Evolutionary conservation across 768 basidiomycete species (phyloP).

Genomic region (Kwoniella europaea): DNA sequence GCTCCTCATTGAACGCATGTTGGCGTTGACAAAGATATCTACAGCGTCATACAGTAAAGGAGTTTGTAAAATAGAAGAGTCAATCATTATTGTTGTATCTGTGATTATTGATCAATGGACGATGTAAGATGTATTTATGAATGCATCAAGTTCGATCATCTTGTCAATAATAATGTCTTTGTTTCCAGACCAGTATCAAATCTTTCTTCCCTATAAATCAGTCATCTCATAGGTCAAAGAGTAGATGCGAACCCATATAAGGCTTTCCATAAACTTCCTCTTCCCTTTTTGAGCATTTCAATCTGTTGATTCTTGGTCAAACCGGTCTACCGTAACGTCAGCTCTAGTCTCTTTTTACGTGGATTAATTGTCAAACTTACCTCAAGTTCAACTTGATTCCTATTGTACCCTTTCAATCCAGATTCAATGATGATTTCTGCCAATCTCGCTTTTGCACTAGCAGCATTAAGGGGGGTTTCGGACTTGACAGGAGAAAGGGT

Average conservation of each 20-base stretch:
- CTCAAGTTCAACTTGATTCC: slow-evolving; percentile 13
- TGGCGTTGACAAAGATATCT: neutral
- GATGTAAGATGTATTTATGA: too few relatives aligned
- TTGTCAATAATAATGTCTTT: too few relatives aligned
- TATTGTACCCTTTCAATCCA: slow-evolving; percentile 17
- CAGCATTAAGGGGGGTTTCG: neutral
- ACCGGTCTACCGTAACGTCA: slow-evolving; percentile 6
- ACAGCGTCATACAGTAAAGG: neutral
- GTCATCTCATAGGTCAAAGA: neutral
- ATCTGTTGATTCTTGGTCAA: slow-evolving; percentile 17
- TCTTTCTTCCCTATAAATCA: too few relatives aligned
- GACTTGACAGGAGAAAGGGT: neutral
- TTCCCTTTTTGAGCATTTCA: slow-evolving; percentile 22
- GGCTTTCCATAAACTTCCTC: slow-evolving; percentile 23
- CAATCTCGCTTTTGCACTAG: slow-evolving; percentile 17
- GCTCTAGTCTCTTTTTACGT: neutral
- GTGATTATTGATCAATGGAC: too few relatives aligned
- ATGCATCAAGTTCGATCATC: too few relatives aligned
- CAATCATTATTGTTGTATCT: neutral
- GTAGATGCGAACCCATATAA: slow-evolving; percentile 14
- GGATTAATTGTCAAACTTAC: slow-evolving; percentile 9
- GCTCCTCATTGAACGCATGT: too few relatives aligned
- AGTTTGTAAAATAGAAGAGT: too few relatives aligned
- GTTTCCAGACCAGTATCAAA: too few relatives aligned
- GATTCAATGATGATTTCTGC: slow-evolving; percentile 23